Evolutionary conservation across 2,329 filamentous ascomycete genomes (phyloP).

Genomic region (Penicillium thymicola): DNA sequence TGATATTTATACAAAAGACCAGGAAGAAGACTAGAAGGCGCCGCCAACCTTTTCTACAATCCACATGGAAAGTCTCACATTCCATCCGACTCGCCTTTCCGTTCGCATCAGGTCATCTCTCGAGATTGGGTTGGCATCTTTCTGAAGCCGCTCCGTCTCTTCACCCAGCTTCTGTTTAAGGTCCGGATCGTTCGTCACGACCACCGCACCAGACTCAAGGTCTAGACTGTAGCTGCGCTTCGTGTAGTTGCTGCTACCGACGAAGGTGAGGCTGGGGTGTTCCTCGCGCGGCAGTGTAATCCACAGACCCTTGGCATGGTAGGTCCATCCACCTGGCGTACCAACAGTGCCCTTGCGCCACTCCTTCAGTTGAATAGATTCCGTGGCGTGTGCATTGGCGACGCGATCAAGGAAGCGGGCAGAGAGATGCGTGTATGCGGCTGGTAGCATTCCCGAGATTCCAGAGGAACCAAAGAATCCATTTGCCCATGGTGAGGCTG

Average conservation of each 20-base stretch:
- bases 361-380: constrained; percentile 72
- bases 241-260: constrained; percentile 95
- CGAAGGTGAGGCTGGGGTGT: constrained; percentile 71
- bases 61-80: constrained; percentile 90
- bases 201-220: constrained; percentile 81
- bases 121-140: constrained; percentile 66
- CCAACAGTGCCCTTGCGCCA: constrained; percentile 82
- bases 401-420: constrained; percentile 72
- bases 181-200: constrained; percentile 73
- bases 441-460: constrained; percentile 83
- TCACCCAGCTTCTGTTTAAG: constrained; percentile 71
- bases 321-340: constrained; percentile 85
- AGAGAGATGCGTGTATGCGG: constrained; percentile 86
- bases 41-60: constrained; percentile 82
- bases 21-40: constrained; percentile 59
- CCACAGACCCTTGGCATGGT: constrained; percentile 97
- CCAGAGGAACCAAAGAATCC: constrained; percentile 89
- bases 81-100: constrained; percentile 79
- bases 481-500: constrained; percentile 88
- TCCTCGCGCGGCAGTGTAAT: constrained; percentile 61
- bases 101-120: constrained; percentile 74
- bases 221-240: constrained; percentile 90
- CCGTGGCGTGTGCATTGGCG: constrained; percentile 49
- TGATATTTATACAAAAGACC: constrained; percentile 1
- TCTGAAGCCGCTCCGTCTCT: constrained; percentile 77